Percentiles rank a stretch among this genome's conserved stretches.
Conservation (phyloP, 1,139 yeast species). For the Geotrichum europaeum region DNA sequence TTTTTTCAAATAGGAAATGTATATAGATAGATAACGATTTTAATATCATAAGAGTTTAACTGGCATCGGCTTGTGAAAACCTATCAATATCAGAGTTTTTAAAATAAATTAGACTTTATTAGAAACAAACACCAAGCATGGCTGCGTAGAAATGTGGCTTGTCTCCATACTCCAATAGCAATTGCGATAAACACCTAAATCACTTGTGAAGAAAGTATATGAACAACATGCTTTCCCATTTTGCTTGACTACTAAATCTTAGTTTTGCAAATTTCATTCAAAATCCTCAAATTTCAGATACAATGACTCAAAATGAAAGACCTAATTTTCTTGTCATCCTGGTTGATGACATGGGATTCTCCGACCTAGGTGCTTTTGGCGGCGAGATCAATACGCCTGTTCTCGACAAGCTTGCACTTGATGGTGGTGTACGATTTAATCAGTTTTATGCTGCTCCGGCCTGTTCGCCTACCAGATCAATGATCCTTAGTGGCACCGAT, state of each 20-base stretch:
- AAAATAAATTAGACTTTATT: no score
- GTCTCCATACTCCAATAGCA: no score
- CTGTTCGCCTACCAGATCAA: constrained; percentile 59
- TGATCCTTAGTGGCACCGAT: constrained; percentile 56
- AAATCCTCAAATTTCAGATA: background rate
- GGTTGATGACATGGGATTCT: constrained; percentile 58
- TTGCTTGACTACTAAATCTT: background rate
- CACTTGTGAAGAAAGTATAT: no score
- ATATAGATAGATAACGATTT: no score
- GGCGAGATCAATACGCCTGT: constrained; percentile 56
- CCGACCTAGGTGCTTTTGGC: constrained; percentile 51
- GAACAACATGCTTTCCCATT: no score
- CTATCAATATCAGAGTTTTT: no score
- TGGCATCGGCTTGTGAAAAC: no score
- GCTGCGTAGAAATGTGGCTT: no score
- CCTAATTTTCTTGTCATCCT: constrained; percentile 49
- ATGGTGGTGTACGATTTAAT: constrained; percentile 49
- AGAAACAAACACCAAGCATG: no score
- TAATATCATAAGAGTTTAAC: no score
- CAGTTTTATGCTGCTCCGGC: constrained; percentile 63
- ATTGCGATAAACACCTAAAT: no score
- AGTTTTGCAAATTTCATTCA: background rate
- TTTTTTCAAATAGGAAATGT: no score
- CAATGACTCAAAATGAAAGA: background rate
- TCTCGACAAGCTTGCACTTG: constrained; percentile 40